Evolutionary conservation across 352 stramenopile genomes (phyloP), one percentile per base, ranked within the genome.

Genomic region (Phytophthora syringae): DNA sequence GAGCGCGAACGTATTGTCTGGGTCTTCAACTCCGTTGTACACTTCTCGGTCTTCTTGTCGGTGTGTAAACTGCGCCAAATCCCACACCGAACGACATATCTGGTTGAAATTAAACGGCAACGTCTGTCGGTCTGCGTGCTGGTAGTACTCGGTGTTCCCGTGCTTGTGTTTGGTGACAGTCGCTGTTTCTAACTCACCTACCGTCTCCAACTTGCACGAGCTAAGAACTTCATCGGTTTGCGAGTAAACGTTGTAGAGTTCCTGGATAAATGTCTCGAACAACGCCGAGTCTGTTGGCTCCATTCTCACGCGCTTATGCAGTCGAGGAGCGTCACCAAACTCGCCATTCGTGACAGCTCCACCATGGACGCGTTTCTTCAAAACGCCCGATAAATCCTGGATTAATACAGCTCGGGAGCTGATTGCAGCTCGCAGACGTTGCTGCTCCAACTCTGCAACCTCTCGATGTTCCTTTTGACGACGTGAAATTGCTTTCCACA

Each of bases 211-310:
- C 12, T 65, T 56, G 30, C 71, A 79, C 2, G 52, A 28, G 7
- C 4, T 24, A 15, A 69, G 20, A 20, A 69, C 63, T 7, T 64
- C 32, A 10, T 76, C 63, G 4, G 59, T 56, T 32, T 69, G 55
- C 18, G 48, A 43, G 53, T 79, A 76, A 16, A 74, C 34, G 10
- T 34, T 37, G 21, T 76, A 21, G 2, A 79, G 58, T n/a, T 74
- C 58, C 21, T 67, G 53, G n/a, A 79, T 51, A 48, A 74, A 79
- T 22, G 59, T 74, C n/a, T 71, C 47, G 49, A 74, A 79, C n/a
- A 79, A 27, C 7, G 52, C 52, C 21, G 66, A 72, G 51, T 79
- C 70, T 5, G 66, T 67, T 9, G 64, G 52, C 16, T 73, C 62
- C 0, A 79, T 37, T 21, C 48, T 52, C 53, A 76, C 65, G 7